These are phyloP conservation scores for Aphanomyces astaci DNA, from an alignment of 352 stramenopile genomes.

Conservation along the genomic window DNA sequence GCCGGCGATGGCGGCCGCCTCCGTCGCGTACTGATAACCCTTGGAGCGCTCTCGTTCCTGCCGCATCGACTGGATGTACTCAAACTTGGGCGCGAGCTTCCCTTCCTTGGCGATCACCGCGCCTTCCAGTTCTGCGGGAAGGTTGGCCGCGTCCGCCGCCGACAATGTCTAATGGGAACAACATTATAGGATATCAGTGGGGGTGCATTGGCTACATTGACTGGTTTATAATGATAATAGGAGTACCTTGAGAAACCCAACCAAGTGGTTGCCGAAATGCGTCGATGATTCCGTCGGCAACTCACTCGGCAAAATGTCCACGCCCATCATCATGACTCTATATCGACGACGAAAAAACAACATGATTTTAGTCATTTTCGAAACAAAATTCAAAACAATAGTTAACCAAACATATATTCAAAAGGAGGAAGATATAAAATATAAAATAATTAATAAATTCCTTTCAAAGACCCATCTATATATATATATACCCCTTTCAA, in stretches of 20 bases:
- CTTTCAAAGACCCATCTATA: no score
- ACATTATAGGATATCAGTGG: neutral
- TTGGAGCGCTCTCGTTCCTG: slow-evolving; percentile 68
- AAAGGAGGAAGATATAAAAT: no score
- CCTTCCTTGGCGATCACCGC: slow-evolving; percentile 88
- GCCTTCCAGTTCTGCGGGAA: slow-evolving; percentile 76
- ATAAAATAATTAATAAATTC: no score
- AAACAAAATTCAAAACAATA: no score
- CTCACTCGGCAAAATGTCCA: slow-evolving; percentile 95
- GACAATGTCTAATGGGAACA: neutral
- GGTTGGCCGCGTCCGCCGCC: slow-evolving; percentile 38
- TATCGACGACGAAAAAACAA: no score
- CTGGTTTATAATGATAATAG: no score
- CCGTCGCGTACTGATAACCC: slow-evolving; percentile 52
- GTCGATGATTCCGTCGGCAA: slow-evolving; percentile 89
- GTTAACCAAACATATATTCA: no score
- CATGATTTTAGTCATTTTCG: no score
- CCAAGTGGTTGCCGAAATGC: slow-evolving; percentile 91
- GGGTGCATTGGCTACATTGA: neutral
- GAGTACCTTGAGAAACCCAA: slow-evolving; percentile 73
- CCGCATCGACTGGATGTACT: slow-evolving; percentile 90
- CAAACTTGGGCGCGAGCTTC: slow-evolving; percentile 74
- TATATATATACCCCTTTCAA: no score
- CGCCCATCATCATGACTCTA: slow-evolving; percentile 90
- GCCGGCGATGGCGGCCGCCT: slow-evolving; percentile 62